Conservation (phyloP, 2,329 filamentous ascomycete genomes). For the Ophiostoma ulmi region DNA sequence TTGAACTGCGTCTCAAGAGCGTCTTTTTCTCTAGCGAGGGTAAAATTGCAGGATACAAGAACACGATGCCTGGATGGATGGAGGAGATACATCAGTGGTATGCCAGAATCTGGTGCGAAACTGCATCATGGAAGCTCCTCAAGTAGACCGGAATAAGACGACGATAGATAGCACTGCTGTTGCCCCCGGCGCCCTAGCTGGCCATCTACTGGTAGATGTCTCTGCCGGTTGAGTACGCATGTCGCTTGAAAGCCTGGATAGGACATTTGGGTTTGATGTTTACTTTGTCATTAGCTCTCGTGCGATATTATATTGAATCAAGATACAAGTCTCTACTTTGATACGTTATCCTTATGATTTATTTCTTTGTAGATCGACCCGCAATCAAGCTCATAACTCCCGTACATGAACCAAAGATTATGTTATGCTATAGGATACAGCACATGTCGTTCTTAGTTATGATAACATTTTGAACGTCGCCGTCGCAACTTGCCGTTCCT, state of each 20-base stretch:
- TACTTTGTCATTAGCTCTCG: background rate
- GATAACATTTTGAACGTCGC: background rate
- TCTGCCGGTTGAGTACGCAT: background rate
- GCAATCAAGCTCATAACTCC: background rate
- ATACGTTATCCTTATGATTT: background rate
- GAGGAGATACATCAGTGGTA: slow-evolving; percentile 40
- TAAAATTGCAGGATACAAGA: slow-evolving; percentile 35
- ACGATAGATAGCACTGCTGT: background rate
- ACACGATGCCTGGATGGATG: slow-evolving; percentile 36
- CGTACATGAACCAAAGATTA: background rate
- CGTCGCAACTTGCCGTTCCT: background rate
- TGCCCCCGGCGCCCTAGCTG: background rate
- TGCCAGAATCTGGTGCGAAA: slow-evolving; percentile 38
- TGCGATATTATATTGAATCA: background rate
- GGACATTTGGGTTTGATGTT: too few relatives aligned
- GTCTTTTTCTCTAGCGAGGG: slow-evolving; percentile 49
- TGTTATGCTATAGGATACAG: background rate
- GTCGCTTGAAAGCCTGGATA: too few relatives aligned
- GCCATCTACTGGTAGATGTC: background rate
- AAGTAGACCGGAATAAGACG: slow-evolving; percentile 20
- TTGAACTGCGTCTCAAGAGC: slow-evolving; percentile 61
- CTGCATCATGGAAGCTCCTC: slow-evolving; percentile 37
- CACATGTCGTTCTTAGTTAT: background rate
- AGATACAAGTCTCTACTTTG: background rate
- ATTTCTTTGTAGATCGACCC: background rate